Conservation (phyloP, 148 eudicot species). For the Rhododendron vialii region DNA sequence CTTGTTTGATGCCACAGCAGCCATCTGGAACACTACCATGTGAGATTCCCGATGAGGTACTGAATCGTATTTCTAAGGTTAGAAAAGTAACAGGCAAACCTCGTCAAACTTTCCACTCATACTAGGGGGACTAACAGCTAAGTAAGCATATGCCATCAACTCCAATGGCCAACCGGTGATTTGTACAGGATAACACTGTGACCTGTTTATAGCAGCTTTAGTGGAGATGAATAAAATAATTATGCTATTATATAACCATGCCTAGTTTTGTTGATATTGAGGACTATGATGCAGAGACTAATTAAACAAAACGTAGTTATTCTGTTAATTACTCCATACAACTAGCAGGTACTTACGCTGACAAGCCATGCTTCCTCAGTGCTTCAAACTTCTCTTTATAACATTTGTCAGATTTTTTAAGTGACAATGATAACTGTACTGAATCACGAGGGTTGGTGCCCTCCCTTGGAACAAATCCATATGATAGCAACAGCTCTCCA, state of each 20-base stretch:
- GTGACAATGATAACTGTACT: slow-evolving; percentile 62
- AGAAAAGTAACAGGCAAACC: slow-evolving; percentile 33
- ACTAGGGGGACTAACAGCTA: slow-evolving; percentile 86
- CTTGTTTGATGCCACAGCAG: slow-evolving; percentile 81
- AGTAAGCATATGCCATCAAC: slow-evolving; percentile 88
- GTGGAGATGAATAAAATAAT: background rate
- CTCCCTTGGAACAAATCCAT: slow-evolving; percentile 96
- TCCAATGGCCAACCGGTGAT: slow-evolving; percentile 97
- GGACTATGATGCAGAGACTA: background rate
- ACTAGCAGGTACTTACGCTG: slow-evolving; percentile 51
- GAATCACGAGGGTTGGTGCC: slow-evolving; percentile 94
- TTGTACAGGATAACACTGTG: slow-evolving; percentile 80
- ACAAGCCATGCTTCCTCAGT: slow-evolving; percentile 72
- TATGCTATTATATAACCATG: background rate
- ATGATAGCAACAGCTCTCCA: slow-evolving; percentile 89
- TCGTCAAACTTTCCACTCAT: slow-evolving; percentile 69
- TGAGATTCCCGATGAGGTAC: background rate
- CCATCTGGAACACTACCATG: slow-evolving; percentile 54
- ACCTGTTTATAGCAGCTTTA: slow-evolving; percentile 35
- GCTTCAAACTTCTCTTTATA: slow-evolving; percentile 77
- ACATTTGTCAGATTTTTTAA: slow-evolving; percentile 72
- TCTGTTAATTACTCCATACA: background rate
- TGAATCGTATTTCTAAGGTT: background rate
- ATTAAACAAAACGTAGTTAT: background rate
- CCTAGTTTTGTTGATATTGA: background rate